phyloP scores from a whole-genome alignment of 2,329 filamentous ascomycete genomes.

The Penicillium sp. region DNA sequence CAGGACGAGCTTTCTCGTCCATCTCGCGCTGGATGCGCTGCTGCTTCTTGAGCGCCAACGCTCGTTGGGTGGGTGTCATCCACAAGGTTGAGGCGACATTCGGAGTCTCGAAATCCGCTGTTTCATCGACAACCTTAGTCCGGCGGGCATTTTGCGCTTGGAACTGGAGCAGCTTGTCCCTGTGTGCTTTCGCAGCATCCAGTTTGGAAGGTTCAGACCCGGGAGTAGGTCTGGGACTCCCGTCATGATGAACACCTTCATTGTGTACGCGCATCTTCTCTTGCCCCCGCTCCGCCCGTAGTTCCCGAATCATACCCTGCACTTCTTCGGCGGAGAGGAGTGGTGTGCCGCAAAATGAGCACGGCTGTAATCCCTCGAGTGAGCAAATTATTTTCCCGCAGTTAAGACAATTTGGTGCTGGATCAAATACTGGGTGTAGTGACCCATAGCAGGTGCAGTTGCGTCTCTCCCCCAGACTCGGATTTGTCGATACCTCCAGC shows the following conservation, averaged over 20 bases:
- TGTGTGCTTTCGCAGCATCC: constrained; percentile 69
- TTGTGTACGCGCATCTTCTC: constrained; percentile 84
- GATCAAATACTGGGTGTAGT: constrained; percentile 81
- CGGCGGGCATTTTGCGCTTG: constrained; percentile 81
- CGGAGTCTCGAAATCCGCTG: constrained; percentile 67
- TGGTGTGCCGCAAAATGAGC: constrained; percentile 79
- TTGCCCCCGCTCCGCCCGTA: constrained; percentile 79
- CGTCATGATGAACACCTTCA: constrained; percentile 41
- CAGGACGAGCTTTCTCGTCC: constrained; percentile 79
- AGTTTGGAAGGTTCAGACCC: constrained; percentile 48
- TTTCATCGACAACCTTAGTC: constrained; percentile 84
- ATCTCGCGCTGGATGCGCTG: constrained; percentile 79
- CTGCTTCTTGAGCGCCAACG: constrained; percentile 77
- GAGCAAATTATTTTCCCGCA: constrained; percentile 96
- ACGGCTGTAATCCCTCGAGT: constrained; percentile 89
- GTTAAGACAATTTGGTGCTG: constrained; percentile 85
- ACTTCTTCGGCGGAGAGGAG: constrained; percentile 71
- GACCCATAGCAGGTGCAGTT: constrained; percentile 83
- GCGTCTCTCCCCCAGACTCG: constrained; percentile 64
- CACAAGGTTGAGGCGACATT: constrained; percentile 67
- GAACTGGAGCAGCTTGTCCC: constrained; percentile 76
- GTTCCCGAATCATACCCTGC: constrained; percentile 77
- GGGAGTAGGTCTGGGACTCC: constrained; percentile 29
- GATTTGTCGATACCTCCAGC: constrained; percentile 90
- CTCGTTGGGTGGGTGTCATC: constrained; percentile 79